Percentiles rank a stretch among this genome's conserved stretches.
Evolutionary conservation across 2,329 filamentous ascomycete species (phyloP).

Genomic region (Periglandula ipomoeae): DNA sequence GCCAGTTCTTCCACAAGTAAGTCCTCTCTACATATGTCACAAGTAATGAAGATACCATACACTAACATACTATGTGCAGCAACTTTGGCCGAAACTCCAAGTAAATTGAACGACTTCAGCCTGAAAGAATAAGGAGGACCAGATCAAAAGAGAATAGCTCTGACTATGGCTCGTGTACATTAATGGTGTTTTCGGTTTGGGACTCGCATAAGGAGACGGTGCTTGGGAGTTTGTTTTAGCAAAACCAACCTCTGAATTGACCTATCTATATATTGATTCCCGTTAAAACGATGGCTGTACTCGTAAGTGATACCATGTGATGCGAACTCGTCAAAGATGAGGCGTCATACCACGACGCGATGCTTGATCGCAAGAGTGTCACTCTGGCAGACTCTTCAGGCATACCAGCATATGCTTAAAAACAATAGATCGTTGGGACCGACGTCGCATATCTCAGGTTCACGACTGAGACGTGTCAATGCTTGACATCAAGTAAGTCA

Average conservation of each 20-base stretch:
- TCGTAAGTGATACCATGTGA: no score
- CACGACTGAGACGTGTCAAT: no score
- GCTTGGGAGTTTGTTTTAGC: neutral
- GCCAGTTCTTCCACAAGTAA: slow-evolving; percentile 49
- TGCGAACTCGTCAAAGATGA: no score
- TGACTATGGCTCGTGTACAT: neutral
- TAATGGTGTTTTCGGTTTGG: neutral
- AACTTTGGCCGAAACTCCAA: slow-evolving; percentile 25
- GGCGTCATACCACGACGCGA: no score
- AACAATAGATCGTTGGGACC: no score
- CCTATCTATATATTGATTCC: no score
- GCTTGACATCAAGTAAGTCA: no score
- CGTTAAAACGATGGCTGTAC: no score
- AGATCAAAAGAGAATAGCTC: neutral
- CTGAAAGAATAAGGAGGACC: neutral
- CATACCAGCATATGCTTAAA: no score
- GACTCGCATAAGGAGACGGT: neutral
- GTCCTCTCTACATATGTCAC: slow-evolving; percentile 11
- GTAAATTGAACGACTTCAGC: slow-evolving; percentile 1
- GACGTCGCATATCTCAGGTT: no score
- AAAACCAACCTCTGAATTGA: neutral
- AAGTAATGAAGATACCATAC: neutral
- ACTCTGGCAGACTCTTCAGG: no score
- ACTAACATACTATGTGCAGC: slow-evolving; percentile 11
- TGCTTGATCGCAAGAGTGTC: no score